These are phyloP conservation scores for Exophiala viscosa DNA, from an alignment of 2,329 filamentous ascomycete species.

Conservation along the genomic window DNA sequence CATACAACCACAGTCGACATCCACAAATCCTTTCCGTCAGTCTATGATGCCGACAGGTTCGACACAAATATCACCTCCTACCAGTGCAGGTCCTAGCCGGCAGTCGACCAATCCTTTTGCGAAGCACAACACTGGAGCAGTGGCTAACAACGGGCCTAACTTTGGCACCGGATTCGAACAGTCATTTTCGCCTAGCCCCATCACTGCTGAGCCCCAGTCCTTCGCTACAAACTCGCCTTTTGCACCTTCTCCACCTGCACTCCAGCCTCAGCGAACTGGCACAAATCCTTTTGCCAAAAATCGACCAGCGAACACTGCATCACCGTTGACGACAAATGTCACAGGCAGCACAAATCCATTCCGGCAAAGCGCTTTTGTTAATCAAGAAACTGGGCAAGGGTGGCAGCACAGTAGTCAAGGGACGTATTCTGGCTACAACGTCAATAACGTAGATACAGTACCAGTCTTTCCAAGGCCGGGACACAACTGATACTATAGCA, in stretches of 20 bases:
- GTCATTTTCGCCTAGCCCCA: slow-evolving; percentile 35
- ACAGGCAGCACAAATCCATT: slow-evolving; percentile 95
- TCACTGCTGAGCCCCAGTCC: slow-evolving; percentile 31
- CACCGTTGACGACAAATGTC: slow-evolving; percentile 65
- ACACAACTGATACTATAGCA: slow-evolving; percentile 32
- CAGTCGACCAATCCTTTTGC: slow-evolving; percentile 87
- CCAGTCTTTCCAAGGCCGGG: slow-evolving; percentile 82
- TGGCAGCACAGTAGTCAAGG: slow-evolving; percentile 79
- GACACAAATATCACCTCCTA: slow-evolving; percentile 39
- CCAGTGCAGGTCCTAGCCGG: slow-evolving; percentile 46
- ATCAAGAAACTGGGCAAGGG: slow-evolving; percentile 79
- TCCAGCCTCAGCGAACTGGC: slow-evolving; percentile 60
- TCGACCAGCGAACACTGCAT: slow-evolving; percentile 40
- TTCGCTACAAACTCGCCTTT: slow-evolving; percentile 27
- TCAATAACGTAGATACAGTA: slow-evolving; percentile 74
- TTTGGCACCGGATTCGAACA: slow-evolving; percentile 9
- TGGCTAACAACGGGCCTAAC: slow-evolving; percentile 8
- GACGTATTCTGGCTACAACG: slow-evolving; percentile 68
- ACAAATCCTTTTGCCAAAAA: slow-evolving; percentile 68
- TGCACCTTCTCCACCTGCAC: slow-evolving; percentile 32
- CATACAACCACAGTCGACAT: slow-evolving; percentile 51
- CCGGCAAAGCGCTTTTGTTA: slow-evolving; percentile 83
- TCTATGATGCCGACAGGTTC: slow-evolving; percentile 66
- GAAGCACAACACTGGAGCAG: slow-evolving; percentile 48
- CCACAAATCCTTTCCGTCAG: slow-evolving; percentile 89